Evolutionary conservation across 208 protist species (phyloP).

Genomic region (Trypanosoma theileri): DNA sequence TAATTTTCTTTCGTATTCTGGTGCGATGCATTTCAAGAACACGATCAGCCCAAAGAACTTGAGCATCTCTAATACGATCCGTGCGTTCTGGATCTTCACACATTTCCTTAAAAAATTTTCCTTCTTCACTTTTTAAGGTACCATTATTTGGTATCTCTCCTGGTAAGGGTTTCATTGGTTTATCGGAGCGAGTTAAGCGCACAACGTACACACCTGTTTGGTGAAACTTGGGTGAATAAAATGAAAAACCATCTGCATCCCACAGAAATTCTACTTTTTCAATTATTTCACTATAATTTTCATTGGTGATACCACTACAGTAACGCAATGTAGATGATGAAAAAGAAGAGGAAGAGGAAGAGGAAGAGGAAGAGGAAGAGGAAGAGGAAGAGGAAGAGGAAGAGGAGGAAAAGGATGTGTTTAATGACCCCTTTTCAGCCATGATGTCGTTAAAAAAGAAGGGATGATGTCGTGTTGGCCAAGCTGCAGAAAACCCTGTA

Average conservation of each 20-base stretch:
- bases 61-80: not conserved
- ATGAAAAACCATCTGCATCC: slow-evolving; percentile 9
- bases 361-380: not conserved
- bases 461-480: slow-evolving; percentile 22
- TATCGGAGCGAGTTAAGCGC: slow-evolving; percentile 18
- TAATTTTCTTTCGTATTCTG: slow-evolving; percentile 5
- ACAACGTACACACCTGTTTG: slow-evolving; percentile 15
- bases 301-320: slow-evolving; percentile 7
- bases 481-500: not conserved
- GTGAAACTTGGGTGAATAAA: slow-evolving; percentile 16
- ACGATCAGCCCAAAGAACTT: slow-evolving; percentile 3
- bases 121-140: slow-evolving; percentile 1
- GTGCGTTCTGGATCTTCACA: slow-evolving; percentile 5
- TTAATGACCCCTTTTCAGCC: not conserved
- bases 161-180: not conserved
- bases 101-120: slow-evolving; percentile 10
- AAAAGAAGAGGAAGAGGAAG: not conserved
- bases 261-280: slow-evolving; percentile 21
- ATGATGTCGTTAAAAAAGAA: slow-evolving; percentile 14
- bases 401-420: not conserved
- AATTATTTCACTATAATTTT: slow-evolving; percentile 7
- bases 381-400: not conserved
- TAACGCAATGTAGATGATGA: not conserved
- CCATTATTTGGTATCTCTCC: not conserved
- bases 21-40: slow-evolving; percentile 5